phyloP scores from a whole-genome alignment of 2,329 filamentous ascomycete species.

The Fusarium tupiense region DNA sequence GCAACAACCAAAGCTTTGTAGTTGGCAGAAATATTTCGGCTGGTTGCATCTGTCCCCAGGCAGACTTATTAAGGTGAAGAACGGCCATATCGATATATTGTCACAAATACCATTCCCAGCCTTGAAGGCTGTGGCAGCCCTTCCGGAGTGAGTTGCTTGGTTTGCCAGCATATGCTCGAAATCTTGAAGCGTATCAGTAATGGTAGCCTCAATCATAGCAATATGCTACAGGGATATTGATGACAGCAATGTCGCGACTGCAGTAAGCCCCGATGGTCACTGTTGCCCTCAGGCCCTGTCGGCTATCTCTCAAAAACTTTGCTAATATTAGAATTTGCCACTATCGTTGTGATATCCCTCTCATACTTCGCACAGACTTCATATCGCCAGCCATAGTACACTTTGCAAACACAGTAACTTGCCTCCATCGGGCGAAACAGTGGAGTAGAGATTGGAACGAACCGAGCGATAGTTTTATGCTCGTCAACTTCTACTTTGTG shows the following conservation, averaged over 20 bases:
- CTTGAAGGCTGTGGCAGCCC: not conserved
- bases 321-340: conserved; percentile 31
- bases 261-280: conserved; percentile 11
- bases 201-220: not conserved
- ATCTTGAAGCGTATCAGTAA: not conserved
- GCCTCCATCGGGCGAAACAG: not conserved
- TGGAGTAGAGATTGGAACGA: not conserved
- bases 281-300: conserved; percentile 2
- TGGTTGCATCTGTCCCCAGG: conserved; percentile 20
- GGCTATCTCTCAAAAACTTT: conserved; percentile 22
- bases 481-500: not conserved
- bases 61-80: not conserved
- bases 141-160: not conserved
- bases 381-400: conserved; percentile 2
- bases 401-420: conserved; percentile 13
- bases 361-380: conserved; percentile 15
- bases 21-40: conserved; percentile 1
- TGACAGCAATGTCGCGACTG: conserved; percentile 23
- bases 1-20: conserved; percentile 14
- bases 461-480: not conserved
- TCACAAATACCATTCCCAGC: not conserved
- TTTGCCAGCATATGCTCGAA: not conserved
- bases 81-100: conserved; percentile 7
- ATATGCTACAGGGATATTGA: conserved; percentile 15
- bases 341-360: conserved; percentile 30